Evolutionary conservation across 306 rosid species (phyloP).

Genomic region (Pterocarpus macrocarpus): DNA sequence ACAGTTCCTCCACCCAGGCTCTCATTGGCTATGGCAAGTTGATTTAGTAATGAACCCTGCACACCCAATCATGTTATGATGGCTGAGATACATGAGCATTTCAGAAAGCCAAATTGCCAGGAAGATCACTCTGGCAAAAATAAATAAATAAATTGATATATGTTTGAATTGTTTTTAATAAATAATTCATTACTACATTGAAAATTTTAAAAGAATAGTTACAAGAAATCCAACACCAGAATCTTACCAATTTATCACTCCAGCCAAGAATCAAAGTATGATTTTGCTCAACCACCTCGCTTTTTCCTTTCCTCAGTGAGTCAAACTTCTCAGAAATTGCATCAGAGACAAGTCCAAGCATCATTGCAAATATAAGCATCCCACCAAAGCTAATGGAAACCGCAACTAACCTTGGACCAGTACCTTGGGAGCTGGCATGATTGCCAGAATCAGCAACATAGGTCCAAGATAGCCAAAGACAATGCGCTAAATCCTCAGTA

Average conservation of each 20-base stretch:
- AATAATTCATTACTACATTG: constrained; percentile 18
- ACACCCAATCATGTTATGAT: constrained; percentile 37
- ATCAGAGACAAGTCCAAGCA: constrained; percentile 97
- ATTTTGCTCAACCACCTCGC: constrained; percentile 87
- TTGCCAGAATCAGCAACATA: constrained; percentile 92
- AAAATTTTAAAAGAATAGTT: background rate
- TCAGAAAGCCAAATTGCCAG: constrained; percentile 7
- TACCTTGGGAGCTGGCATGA: constrained; percentile 78
- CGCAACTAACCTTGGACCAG: constrained; percentile 82
- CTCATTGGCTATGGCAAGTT: constrained; percentile 91
- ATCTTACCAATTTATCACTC: constrained; percentile 87
- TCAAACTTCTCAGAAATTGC: constrained; percentile 90
- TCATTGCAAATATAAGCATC: constrained; percentile 96
- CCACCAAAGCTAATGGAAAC: constrained; percentile 94
- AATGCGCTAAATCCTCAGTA: constrained; percentile 67
- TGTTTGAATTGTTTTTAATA: constrained; percentile 12
- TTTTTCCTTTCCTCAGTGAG: constrained; percentile 91
- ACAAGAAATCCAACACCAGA: constrained; percentile 32
- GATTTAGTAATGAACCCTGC: constrained; percentile 91
- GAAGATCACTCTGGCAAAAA: constrained; percentile 21
- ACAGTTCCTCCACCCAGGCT: constrained; percentile 87
- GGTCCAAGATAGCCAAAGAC: constrained; percentile 96
- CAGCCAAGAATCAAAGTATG: constrained; percentile 96
- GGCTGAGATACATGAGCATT: constrained; percentile 21
- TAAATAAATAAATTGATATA: constrained; percentile 6